Evolutionary conservation across 2,329 filamentous ascomycete species (phyloP).

Genomic region (Xylogone sp.): DNA sequence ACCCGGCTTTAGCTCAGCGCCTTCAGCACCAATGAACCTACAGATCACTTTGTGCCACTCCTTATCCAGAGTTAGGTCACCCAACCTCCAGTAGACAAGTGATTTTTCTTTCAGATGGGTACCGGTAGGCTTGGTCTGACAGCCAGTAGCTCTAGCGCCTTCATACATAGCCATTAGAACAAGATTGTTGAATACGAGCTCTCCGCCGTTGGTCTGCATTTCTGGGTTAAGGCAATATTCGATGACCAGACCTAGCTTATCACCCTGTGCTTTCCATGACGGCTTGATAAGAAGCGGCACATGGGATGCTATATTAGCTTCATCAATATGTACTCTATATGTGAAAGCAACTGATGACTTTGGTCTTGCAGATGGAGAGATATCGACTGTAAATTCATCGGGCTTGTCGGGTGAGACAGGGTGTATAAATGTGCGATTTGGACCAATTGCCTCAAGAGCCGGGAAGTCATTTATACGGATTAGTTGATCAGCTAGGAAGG

Average conservation of each 20-base stretch:
- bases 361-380: conserved; percentile 60
- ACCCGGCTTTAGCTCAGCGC: conserved; percentile 66
- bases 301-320: conserved; percentile 46
- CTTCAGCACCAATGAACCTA: conserved; percentile 70
- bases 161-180: conserved; percentile 70
- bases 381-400: conserved; percentile 76
- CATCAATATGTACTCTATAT: conserved; percentile 78
- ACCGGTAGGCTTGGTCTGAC: conserved; percentile 75
- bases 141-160: conserved; percentile 58
- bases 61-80: conserved; percentile 65
- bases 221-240: conserved; percentile 79
- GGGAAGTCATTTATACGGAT: conserved; percentile 86
- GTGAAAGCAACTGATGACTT: conserved; percentile 81
- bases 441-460: conserved; percentile 85
- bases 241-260: conserved; percentile 82
- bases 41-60: conserved; percentile 74
- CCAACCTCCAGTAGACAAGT: conserved; percentile 76
- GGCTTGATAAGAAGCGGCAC: conserved; percentile 60
- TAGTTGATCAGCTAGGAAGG: conserved; percentile 49
- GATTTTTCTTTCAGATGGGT: conserved; percentile 75
- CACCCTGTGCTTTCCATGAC: conserved; percentile 75
- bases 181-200: conserved; percentile 68
- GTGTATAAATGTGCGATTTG: conserved; percentile 86
- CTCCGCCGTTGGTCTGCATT: conserved; percentile 23
- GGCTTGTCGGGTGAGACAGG: conserved; percentile 60